Evolutionary conservation across 768 basidiomycete genomes (phyloP).

Genomic region (Cyathus striatus): DNA sequence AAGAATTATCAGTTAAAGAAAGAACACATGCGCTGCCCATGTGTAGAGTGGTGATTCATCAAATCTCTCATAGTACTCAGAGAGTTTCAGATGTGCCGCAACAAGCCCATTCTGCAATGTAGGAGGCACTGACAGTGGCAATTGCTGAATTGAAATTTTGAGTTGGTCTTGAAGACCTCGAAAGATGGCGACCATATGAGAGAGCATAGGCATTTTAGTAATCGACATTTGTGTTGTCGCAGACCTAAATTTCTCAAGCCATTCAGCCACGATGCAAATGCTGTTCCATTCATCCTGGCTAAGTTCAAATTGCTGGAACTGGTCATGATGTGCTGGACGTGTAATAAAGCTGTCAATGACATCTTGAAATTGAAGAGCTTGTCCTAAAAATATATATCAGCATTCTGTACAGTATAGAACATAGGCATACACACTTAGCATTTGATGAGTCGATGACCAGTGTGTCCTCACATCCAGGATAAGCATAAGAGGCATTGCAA

Average conservation of each 20-base stretch:
- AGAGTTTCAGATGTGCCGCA: too few species aligned
- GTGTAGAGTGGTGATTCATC: too few species aligned
- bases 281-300: not conserved
- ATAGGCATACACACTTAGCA: not conserved
- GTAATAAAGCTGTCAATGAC: not conserved
- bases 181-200: conserved; percentile 24
- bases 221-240: conserved; percentile 27
- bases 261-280: not conserved
- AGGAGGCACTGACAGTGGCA: too few species aligned
- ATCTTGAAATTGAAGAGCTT: not conserved
- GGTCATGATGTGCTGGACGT: not conserved
- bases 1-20: too few species aligned
- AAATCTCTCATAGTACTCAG: too few species aligned
- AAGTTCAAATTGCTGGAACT: not conserved
- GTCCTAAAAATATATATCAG: not conserved
- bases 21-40: too few species aligned
- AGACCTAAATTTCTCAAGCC: conserved; percentile 3
- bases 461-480: not conserved
- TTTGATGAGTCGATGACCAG: not conserved
- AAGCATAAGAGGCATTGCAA: not conserved
- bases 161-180: conserved; percentile 24
- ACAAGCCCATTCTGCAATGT: too few species aligned
- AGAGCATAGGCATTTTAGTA: conserved; percentile 25
- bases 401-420: not conserved
- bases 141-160: too few species aligned